Base-by-base conservation (phyloP, 352 stramenopile genomes). In the Pythium phragmiticola region DNA sequence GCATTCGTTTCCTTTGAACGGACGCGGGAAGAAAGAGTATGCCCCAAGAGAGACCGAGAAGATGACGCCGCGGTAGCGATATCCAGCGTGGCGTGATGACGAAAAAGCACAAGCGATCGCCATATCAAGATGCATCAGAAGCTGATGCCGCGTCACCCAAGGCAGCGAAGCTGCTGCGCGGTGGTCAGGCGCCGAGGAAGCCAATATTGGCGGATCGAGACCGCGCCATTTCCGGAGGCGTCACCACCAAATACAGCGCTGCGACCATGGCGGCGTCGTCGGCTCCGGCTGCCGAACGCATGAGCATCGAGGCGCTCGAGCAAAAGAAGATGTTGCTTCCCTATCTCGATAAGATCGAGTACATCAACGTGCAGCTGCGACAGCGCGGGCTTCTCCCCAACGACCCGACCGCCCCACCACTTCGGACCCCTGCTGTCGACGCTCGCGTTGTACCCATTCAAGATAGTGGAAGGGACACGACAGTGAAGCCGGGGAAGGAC, bases 311-410 rank as follows among this genome's bases (percentile, higher is more conserved):
- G 45, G 66, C 55, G 23, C 58, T 91, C 3, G 80, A 88, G 62
- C 78, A 91, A 42, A 94, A 93, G 71, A 91, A 90, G 46, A 87
- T 86, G 78, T 56, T 93, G 52, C 71, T 94, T 28, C 86, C 86
- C 43, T 94, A 93, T 50, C 63, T 94, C 30, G 80, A 94, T 63
- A 89, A 92, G 70, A 92, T 94, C 51, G 86, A 94, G 69, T 94
- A 94, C 65, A 91, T 94, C 59, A 92, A 92, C 66, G 81, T 75
- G 46, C 82, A 94, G 62, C 66, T 94, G 50, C 75, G 74, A 70
- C 74, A 82, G 52, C 78, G 78, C 17, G 78, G 76, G 6, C 64
- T 88, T 16, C 56, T 88, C 1, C 73, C 72, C 42, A 48, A 75
- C 36, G 43, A 63, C 21, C 13, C 57, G 28, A 57, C 21, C 26